Base-by-base conservation (phyloP, 23 red algal genomes). In the Gracilaria caudata region DNA sequence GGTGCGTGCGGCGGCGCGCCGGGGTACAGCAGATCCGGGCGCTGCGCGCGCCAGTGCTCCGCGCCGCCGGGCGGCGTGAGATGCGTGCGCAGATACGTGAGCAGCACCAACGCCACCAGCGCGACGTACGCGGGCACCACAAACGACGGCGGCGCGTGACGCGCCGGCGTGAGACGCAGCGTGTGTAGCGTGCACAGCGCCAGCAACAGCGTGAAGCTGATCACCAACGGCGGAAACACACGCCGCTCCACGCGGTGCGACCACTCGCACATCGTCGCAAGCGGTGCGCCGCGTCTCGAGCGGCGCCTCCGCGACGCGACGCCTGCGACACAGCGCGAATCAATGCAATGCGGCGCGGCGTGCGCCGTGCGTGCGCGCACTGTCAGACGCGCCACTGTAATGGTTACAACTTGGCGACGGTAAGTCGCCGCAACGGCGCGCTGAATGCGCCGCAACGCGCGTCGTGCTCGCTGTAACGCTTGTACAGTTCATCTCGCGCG, bases 21-120 rank as follows among this genome's bases (percentile, higher is more conserved):
- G 20, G 81, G 77, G 51, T 60, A 36, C 4, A 58, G 56, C 34
- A 80, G 51, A 35, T 80, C 77, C 23, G 77, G 77, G 17, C 77
- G 77, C 0, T 57, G 35, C 7, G n/a, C 34, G 28, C 23, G 24
- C 77, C 77, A 80, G 0, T 58, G 51, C 19, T n/a, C 37, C 49
- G 77, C 20, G 5, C 4, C 7, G 14, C 77, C 77, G 1, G 77
- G 77, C 51, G 51, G 34, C 19, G 77, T 80, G 3, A 54, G 77
- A 14, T 60, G 77, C 34, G 77, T 58, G 77, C 77, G 51, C 6
- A 60, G 35, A 20, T 80, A 80, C 19, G 51, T 39, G 32, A 60
- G 6, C 1, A 58, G 9, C 9, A 51, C 35, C n/a, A 80, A 20
- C 51, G 21, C 6, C 19, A 80, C 77, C 4, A 60, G 21, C 1